Base-by-base conservation (phyloP, 1,284 basidiomycete species). In the Melanopsichium pennsylvanicum region DNA sequence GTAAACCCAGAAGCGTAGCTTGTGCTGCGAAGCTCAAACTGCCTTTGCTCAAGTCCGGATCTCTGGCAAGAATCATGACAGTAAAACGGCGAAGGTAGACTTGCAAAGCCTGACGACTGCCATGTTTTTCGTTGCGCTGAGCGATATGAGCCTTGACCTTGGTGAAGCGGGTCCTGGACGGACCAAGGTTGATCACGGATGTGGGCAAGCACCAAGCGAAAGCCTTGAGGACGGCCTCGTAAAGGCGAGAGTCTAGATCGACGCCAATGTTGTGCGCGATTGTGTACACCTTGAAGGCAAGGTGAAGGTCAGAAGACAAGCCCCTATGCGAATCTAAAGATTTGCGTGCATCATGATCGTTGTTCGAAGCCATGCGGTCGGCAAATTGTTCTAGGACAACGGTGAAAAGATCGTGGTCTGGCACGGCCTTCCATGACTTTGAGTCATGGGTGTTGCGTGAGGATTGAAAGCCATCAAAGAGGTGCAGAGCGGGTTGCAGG, bases 1-100 rank as follows among this genome's bases (percentile, higher is more conserved):
- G 61, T 1, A 70, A 44, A 11, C 67, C 67, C 10, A 70, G 57
- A 4, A 70, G 56, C 22, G 61, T 59, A 5, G 67, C 57, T 25
- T 64, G 67, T 1, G 52, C 38, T 4, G 40, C 36, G 21, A 43
- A 60, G 34, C 26, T 43, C 16, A 70, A 36, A 19, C 35, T 45
- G 12, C 43, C 52, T 12, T 44, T 49, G 35, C 50, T 54, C 45
- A 70, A 27, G 15, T 59, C 51, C 1, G 56, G 61, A 38, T 70
- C 67, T 8, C 21, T 44, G 16, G 18, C 27, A 21, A 70, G 61
- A 18, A 64, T 21, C 46, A 59, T 46, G 31, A 26, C 29, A 4
- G 56, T 63, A 37, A 64, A 55, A 9, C 45, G 51, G n/a, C 59
- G 59, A 5, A 69, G 51, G n/a, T 52, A 56, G 22, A 41, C 18